Evolutionary conservation across 371 early-diverging fungal genomes (phyloP), one percentile per base, ranked within the genome.

Genomic region (Circinella umbellata): DNA sequence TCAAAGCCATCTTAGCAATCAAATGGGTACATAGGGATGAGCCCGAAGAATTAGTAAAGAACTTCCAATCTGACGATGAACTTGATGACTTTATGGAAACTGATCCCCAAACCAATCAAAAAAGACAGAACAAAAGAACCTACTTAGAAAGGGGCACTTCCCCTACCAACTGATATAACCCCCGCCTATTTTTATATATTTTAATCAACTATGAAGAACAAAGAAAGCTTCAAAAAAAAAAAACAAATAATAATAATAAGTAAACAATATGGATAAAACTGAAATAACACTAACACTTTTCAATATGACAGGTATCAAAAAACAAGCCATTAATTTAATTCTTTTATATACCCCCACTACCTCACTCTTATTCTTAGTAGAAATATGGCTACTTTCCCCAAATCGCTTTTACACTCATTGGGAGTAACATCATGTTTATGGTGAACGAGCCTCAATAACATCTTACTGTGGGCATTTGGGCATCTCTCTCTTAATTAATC

Each of bases 341-440:
- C 62, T 51, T 15, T 7, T n/a, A 11, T 15, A 61, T 17, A 49
- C 61, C 6, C 48, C 39, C 8, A 5, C 4, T n/a, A 60, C 66
- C n/a, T 17, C 18, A 6, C 27, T 70, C 35, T 38, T 68, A 61
- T 68, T 74, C 18, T 20, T 74, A 15, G 65, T 68, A 34, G 74
- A 74, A 61, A 74, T 69, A 2, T 74, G 71, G 70, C 68, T 67
- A 3, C 11, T 63, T 7, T 17, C 60, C 48, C 64, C 68, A 51
- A 51, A 62, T 34, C 5, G 38, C 49, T 69, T 13, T 34, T 48
- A 37, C 5, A 73, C 69, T 9, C n/a, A 20, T 18, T 73, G 69
- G 66, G 20, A 18, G 34, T 63, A 73, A 51, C 46, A 62, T 36
- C 63, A 70, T 38, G 51, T 27, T 34, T 70, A 74, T 61, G 74